Evolutionary conservation across 2,329 filamentous ascomycete species (phyloP).

Genomic region (Cladosporium oxysporum): DNA sequence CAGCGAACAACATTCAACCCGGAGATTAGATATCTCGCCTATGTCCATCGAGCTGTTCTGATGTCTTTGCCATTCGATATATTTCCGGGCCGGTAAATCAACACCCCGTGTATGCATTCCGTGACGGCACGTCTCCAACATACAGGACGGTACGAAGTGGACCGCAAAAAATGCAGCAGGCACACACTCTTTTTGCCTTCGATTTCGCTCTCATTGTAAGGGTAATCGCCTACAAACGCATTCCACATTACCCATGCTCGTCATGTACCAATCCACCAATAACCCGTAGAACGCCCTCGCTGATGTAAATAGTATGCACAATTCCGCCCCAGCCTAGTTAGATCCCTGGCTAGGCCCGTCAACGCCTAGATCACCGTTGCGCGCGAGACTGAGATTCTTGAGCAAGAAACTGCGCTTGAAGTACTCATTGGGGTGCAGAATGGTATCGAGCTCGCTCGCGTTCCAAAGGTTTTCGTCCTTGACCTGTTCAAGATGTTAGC

Average conservation of each 20-base stretch:
- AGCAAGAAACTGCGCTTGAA: slow-evolving; percentile 92
- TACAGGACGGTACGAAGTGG: not conserved
- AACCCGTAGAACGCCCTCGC: slow-evolving; percentile 9
- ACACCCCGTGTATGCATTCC: not conserved
- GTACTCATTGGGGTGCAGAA: slow-evolving; percentile 96
- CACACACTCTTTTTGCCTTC: no score
- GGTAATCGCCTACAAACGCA: not conserved
- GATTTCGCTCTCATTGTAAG: not conserved
- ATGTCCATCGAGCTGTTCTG: not conserved
- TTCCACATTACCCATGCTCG: not conserved
- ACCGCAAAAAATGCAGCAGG: not conserved
- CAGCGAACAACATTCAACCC: not conserved
- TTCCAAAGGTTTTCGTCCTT: slow-evolving; percentile 51
- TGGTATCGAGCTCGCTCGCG: slow-evolving; percentile 81
- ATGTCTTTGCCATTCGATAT: not conserved
- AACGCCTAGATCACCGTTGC: slow-evolving; percentile 40
- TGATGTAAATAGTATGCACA: not conserved
- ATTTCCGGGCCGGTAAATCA: not conserved
- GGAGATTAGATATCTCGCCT: not conserved
- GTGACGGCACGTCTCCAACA: not conserved
- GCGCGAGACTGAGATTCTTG: slow-evolving; percentile 67
- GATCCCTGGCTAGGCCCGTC: slow-evolving; percentile 32
- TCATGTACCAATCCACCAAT: not conserved
- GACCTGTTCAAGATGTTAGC: slow-evolving; percentile 30
- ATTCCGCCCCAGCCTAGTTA: not conserved